Evolutionary conservation across 2,329 filamentous ascomycete species (phyloP), one percentile per base, ranked within the genome.

Genomic region (Sclerotinia sclerotiorum): DNA sequence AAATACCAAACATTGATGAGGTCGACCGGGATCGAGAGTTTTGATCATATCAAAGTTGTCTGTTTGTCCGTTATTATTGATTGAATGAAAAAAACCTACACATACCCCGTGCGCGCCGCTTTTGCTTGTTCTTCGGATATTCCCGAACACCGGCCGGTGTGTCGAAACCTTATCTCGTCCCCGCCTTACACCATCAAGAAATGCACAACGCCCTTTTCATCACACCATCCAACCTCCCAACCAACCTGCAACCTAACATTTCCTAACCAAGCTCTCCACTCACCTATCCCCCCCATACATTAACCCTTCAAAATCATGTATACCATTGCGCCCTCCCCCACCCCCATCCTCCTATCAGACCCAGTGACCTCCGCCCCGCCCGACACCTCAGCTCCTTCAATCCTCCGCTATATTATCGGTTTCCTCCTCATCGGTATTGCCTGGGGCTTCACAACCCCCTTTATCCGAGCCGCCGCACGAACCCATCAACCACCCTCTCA

Each of bases 381-480:
- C 44, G 27, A 65, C 15, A 44, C 60, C 5, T 68, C 73, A 24
- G 57, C 70, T 2, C 85, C 85, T 32, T 82, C 84, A 21, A 79
- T 88, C 72, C 84, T 96, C 81, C 94, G 93, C 81, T 97, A 95
- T 83, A 84, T 95, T 71, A 83, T 94, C 69, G 92, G 92, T 74
- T 97, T 97, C 83, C 84, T 97, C 66, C 87, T 97, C 69, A 94
- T 98, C 73, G 93, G 94, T 65, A 82, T 95, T 32, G 94, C 93
- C 73, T 98, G 94, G 94, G 94, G 94, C 64, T 88, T 97, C 74
- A 97, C 93, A 0, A 97, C 93, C 27, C 90, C 90, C 67, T 97
- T 98, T 82, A 97, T 98, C 84, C 90, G 94, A 32, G 87, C 87
- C 71, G 94, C 94, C 13, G 94, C 94, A 2, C 85, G 90, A 61